phyloP scores from a whole-genome alignment of 305 asterid species.

The Plantago coronopus region DNA sequence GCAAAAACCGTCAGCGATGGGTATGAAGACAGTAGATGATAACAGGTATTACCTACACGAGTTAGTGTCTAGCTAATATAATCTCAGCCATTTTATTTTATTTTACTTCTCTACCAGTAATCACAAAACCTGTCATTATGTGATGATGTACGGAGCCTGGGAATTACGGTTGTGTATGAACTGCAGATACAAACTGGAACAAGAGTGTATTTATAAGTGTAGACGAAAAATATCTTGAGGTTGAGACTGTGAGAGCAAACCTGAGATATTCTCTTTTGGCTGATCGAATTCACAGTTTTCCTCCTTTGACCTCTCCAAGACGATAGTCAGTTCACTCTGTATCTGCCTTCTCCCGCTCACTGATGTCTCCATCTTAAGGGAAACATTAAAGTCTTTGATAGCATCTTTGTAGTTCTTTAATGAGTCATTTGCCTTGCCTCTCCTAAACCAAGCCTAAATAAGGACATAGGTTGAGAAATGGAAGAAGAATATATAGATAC shows the following conservation, averaged over 20 bases:
- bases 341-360: slow-evolving; percentile 70
- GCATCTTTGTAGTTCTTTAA: slow-evolving; percentile 66
- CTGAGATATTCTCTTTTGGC: slow-evolving; percentile 34
- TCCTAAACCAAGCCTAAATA: slow-evolving; percentile 84
- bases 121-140: too few relatives aligned
- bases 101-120: too few relatives aligned
- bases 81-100: too few relatives aligned
- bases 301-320: slow-evolving; percentile 33
- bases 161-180: too few relatives aligned
- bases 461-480: slow-evolving; percentile 19
- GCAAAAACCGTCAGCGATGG: slow-evolving; percentile 5
- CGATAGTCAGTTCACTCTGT: slow-evolving; percentile 47
- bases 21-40: background rate
- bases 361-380: slow-evolving; percentile 59
- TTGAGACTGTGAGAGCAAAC: slow-evolving; percentile 31
- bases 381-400: slow-evolving; percentile 53
- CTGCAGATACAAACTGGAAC: too few relatives aligned
- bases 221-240: slow-evolving; percentile 7
- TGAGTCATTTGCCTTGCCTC: slow-evolving; percentile 79
- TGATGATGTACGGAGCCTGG: too few relatives aligned
- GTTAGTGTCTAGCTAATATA: too few relatives aligned
- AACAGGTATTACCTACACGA: too few relatives aligned
- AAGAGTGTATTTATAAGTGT: too few relatives aligned
- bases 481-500: slow-evolving; percentile 1
- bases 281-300: slow-evolving; percentile 29